phyloP scores from a whole-genome alignment of 2,329 filamentous ascomycete genomes.

The Colletotrichum scovillei region DNA sequence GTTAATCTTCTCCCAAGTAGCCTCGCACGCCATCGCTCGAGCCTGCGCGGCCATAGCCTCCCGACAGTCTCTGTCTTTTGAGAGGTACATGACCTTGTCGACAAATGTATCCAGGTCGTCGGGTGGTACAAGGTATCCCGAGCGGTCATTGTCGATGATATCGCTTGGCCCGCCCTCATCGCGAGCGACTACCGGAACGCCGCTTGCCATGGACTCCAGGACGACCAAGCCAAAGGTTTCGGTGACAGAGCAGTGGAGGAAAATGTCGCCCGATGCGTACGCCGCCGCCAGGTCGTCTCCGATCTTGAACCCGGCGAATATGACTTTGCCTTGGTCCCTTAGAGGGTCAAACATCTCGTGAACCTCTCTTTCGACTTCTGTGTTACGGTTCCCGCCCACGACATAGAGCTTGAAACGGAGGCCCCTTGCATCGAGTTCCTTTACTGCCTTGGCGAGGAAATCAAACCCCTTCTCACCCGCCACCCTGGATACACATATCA shows the following conservation, averaged over 20 bases:
- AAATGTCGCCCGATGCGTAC: slow-evolving; percentile 76
- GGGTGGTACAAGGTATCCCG: slow-evolving; percentile 71
- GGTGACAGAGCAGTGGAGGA: slow-evolving; percentile 77
- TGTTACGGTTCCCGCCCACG: slow-evolving; percentile 75
- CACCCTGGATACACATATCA: slow-evolving; percentile 74
- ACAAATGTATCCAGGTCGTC: slow-evolving; percentile 71
- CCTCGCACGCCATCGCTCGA: slow-evolving; percentile 68
- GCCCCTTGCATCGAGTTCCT: slow-evolving; percentile 63
- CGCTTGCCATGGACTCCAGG: slow-evolving; percentile 77
- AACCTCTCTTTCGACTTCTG: slow-evolving; percentile 70
- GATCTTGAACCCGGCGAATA: slow-evolving; percentile 75
- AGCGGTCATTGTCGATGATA: slow-evolving; percentile 69
- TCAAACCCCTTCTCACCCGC: slow-evolving; percentile 79
- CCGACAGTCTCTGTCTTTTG: slow-evolving; percentile 56
- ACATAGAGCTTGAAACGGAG: slow-evolving; percentile 73
- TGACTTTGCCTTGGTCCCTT: slow-evolving; percentile 60
- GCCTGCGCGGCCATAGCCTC: slow-evolving; percentile 58
- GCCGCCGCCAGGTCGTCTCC: slow-evolving; percentile 71
- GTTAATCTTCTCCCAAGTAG: slow-evolving; percentile 79
- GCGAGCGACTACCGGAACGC: slow-evolving; percentile 75
- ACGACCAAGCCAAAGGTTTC: slow-evolving; percentile 80
- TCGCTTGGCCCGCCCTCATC: slow-evolving; percentile 78
- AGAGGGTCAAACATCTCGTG: slow-evolving; percentile 68
- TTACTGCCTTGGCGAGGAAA: slow-evolving; percentile 69
- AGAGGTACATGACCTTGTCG: slow-evolving; percentile 60